These are phyloP conservation scores for Pyrrhoderma lamaoense DNA, from an alignment of 1,284 basidiomycete genomes.

Conservation along the genomic window DNA sequence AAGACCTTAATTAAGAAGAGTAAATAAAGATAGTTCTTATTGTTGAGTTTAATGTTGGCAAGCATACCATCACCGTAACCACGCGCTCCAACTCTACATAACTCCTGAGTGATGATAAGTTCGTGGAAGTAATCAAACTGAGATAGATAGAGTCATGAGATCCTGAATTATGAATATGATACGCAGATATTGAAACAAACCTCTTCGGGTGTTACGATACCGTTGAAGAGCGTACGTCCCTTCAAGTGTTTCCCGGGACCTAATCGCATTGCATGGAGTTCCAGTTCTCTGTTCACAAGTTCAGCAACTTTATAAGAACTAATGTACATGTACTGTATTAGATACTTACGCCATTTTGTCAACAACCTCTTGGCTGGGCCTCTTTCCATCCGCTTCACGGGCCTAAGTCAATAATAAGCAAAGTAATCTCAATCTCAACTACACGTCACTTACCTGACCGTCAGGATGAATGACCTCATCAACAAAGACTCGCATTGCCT, in stretches of 20 bases:
- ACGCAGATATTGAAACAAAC: constrained; percentile 33
- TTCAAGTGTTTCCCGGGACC: constrained; percentile 82
- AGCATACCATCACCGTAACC: constrained; percentile 50
- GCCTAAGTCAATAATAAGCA: constrained; percentile 31
- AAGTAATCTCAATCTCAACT: too few species aligned
- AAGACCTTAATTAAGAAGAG: constrained; percentile 35
- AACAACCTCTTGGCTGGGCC: constrained; percentile 54
- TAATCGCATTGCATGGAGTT: constrained; percentile 85
- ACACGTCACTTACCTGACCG: constrained; percentile 32
- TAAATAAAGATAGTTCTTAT: too few species aligned
- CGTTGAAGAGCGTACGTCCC: constrained; percentile 76
- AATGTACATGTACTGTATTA: too few species aligned
- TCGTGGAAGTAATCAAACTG: constrained; percentile 81
- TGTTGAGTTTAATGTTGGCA: too few species aligned
- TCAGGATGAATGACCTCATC: constrained; percentile 46
- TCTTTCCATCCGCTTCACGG: constrained; percentile 73
- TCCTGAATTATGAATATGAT: constrained; percentile 8
- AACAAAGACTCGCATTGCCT: constrained; percentile 40
- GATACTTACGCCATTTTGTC: constrained; percentile 63
- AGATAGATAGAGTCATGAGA: constrained; percentile 1
- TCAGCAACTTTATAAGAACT: too few species aligned
- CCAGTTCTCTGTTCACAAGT: constrained; percentile 40
- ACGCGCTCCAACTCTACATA: constrained; percentile 57
- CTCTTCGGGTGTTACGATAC: constrained; percentile 81
- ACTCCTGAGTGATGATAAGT: constrained; percentile 85